Evolutionary conservation across 2,329 filamentous ascomycete species (phyloP).

Genomic region (Grosmannia serpens): DNA sequence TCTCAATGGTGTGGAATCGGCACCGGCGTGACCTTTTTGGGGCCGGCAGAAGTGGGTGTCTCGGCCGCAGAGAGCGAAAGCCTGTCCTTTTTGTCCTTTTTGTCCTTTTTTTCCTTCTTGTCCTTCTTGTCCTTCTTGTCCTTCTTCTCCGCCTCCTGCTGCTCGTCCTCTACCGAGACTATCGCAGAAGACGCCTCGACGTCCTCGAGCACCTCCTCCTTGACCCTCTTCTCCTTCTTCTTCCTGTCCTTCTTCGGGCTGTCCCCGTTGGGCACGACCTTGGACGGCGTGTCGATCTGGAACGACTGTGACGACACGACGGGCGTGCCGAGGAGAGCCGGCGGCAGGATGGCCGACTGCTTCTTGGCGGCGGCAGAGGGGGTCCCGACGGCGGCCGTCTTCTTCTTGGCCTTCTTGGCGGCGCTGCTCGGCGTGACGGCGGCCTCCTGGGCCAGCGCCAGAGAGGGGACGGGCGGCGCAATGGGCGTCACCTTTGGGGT

Average conservation of each 20-base stretch:
- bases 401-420: background rate
- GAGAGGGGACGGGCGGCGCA: slow-evolving; percentile 10
- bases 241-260: slow-evolving; percentile 4
- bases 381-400: background rate
- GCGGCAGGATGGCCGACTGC: slow-evolving; percentile 5
- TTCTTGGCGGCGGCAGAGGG: background rate
- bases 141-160: background rate
- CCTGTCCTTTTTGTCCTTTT: slow-evolving; percentile 1
- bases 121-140: slow-evolving; percentile 6
- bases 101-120: slow-evolving; percentile 8
- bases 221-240: slow-evolving; percentile 3
- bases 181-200: background rate
- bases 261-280: slow-evolving; percentile 1
- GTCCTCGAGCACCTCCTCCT: background rate
- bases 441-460: background rate
- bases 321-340: background rate
- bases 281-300: slow-evolving; percentile 10
- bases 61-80: background rate
- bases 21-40: slow-evolving; percentile 12
- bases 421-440: background rate
- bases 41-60: background rate
- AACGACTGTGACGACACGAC: slow-evolving; percentile 6
- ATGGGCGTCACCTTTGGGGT: slow-evolving; percentile 14
- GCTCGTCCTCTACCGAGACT: background rate
- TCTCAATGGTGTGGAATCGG: slow-evolving; percentile 8